Base-by-base conservation (phyloP, 306 rosid species). In the Carpinus fangiana region DNA sequence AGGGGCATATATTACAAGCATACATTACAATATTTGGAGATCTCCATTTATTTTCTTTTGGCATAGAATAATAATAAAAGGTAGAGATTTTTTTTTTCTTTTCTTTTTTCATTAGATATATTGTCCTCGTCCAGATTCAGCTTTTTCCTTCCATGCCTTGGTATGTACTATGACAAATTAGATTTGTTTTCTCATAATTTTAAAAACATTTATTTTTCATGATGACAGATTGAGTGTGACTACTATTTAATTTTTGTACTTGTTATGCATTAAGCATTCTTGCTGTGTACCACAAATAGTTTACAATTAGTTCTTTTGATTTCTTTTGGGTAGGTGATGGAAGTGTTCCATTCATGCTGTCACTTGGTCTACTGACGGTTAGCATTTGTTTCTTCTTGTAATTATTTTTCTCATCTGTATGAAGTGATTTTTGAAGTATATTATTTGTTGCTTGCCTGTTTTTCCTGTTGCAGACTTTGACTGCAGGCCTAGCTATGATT, bases 331-430 rank as follows among this genome's bases (percentile, higher is more conserved):
- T 77, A 93, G 99, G 98, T 77, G 90, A 95, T 84, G 98, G 99
- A 82, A 87, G 71, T 8, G 89, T 95, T 77, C 99, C 99, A 47
- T 17, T 91, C 69, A 60, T 84, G 79, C 83, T 93, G 75, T 93
- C 98, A 31, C 99, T 93, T 79, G 99, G 99, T 62, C 81, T 93
- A 60, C 84, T 95, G 70, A 93, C 99, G 94, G 99, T 95, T 71
- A 84, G 96, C 81, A 70, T 79, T 51, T 52, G 12, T 14, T 54
- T 78, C 67, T 61, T 68, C 20, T 50, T 5, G 62, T 13, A 65
- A 43, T 76, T 12, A 18, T 47, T 76, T 48, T 65, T 75, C 51
- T 47, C 57, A 53, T 76, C 46, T 73, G n/a, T 67, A 52, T 79
- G 51, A 68, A 18, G 77, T 68, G 52, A 46, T 77, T 34, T 71